Evolutionary conservation across 371 early-diverging fungal genomes (phyloP), one percentile per base, ranked within the genome.

Genomic region (Batkoa obscura): DNA sequence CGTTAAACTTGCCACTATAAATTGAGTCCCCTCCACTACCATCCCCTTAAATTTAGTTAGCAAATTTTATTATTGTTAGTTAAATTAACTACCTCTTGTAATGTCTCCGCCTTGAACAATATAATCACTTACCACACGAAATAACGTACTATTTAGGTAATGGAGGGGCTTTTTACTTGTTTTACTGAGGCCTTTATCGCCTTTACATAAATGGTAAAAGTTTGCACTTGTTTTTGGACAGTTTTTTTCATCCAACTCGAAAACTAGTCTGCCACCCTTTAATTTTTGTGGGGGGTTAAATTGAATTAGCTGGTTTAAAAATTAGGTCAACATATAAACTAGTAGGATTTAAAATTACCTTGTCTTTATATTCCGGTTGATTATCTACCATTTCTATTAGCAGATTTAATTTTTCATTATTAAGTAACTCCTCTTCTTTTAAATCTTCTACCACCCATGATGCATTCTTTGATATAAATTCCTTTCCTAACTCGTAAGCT

Each of bases 61-160:
- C 15, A 37, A 43, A 23, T 15, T 36, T 6, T 56, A 30, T 47
- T 50, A 43, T n/a, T 35, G 3, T n/a, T n/a, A 30, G 3, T 45
- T 23, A 3, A 35, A n/a, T 13, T 17, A 32, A 43, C 32, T 62
- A 68, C 68, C 69, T 60, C 75, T 66, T 31, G 84, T 83, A 32
- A 90, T 70, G 67, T 88, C 89, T 3, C 91, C 91, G 33, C 85
- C 87, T 60, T 88, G 89, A 1, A 81, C 70, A 57, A 85, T 73
- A 70, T 81, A 87, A 23, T 72, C 71, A 48, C 70, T 63, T 17
- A 77, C 73, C 41, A 54, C 23, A 32, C 55, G 17, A 32, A 54
- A 54, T 3, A 34, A 42, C 34, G 8, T 79, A 64, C 23, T 78
- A 72, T 56, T 77, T 75, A 55, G 81, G 66, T 13, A 63, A 64